phyloP scores from a whole-genome alignment of 2,329 filamentous ascomycete species.

The Dissoconium aciculare region DNA sequence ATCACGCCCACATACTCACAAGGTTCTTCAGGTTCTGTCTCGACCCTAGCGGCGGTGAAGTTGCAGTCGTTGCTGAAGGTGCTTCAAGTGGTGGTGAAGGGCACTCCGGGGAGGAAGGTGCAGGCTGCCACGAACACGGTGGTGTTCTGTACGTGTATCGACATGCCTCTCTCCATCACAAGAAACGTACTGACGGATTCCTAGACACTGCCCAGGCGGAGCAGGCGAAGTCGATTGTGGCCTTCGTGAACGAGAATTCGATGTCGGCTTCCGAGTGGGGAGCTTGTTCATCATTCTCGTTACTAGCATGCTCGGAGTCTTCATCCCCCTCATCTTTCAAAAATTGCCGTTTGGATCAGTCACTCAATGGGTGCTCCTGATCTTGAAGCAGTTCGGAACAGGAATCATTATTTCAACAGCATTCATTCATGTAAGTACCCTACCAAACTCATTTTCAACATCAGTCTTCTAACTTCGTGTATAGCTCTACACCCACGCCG shows the following conservation, averaged over 20 bases:
- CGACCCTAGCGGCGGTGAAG: conserved; percentile 6
- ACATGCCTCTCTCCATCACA: neutral
- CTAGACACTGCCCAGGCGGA: conserved; percentile 42
- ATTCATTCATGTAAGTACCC: conserved; percentile 45
- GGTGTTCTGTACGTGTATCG: conserved; percentile 52
- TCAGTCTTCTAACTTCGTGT: conserved; percentile 1
- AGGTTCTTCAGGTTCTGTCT: too few relatives aligned
- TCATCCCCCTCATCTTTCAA: conserved; percentile 49
- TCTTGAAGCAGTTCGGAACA: conserved; percentile 58
- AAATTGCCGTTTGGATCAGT: conserved; percentile 36
- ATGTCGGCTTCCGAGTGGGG: conserved; percentile 53
- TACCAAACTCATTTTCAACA: neutral
- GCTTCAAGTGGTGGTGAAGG: conserved; percentile 19
- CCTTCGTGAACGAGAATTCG: conserved; percentile 42
- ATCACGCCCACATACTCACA: conserved; percentile 2
- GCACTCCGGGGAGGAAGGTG: conserved; percentile 9
- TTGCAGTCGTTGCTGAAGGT: conserved; percentile 1
- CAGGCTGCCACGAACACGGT: conserved; percentile 56
- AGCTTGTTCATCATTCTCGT: conserved; percentile 56
- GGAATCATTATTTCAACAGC: conserved; percentile 59
- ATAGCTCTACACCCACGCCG: conserved; percentile 59
- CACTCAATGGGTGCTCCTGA: conserved; percentile 40
- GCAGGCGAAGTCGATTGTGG: conserved; percentile 30
- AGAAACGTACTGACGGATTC: conserved; percentile 19
- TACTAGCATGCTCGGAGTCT: conserved; percentile 55